Conservation (phyloP, 1,284 basidiomycete genomes). For the Dichomitus squalens region DNA sequence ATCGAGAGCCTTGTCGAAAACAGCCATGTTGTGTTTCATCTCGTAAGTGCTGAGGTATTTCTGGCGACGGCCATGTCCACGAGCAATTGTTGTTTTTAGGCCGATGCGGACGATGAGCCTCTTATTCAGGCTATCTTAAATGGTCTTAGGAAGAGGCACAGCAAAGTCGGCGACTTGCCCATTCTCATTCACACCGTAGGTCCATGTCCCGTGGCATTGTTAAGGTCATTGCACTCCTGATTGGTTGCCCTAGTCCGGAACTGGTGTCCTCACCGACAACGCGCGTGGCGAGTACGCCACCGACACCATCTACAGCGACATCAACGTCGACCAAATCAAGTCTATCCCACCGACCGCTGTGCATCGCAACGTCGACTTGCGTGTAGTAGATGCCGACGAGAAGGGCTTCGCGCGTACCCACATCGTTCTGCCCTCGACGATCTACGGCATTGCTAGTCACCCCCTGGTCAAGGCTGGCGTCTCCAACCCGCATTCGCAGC, state of each 20-base stretch:
- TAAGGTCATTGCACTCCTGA: too few relatives aligned
- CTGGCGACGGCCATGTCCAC: too few relatives aligned
- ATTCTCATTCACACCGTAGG: constrained; percentile 56
- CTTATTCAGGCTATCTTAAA: constrained; percentile 45
- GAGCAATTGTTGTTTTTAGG: constrained; percentile 40
- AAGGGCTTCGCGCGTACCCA: constrained; percentile 41
- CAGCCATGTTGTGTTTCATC: constrained; percentile 30
- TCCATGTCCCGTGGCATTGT: background rate
- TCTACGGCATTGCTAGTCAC: constrained; percentile 42
- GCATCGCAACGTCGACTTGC: constrained; percentile 38
- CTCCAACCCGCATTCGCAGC: constrained; percentile 39
- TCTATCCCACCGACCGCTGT: constrained; percentile 34
- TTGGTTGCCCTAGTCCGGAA: constrained; percentile 47
- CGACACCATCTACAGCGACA: constrained; percentile 39
- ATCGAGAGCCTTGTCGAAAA: constrained; percentile 26
- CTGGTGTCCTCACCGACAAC: constrained; percentile 36
- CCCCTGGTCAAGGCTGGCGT: constrained; percentile 39
- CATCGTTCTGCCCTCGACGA: constrained; percentile 42
- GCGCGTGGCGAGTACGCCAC: constrained; percentile 34
- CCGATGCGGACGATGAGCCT: constrained; percentile 42
- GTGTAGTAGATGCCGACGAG: constrained; percentile 36
- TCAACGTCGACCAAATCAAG: constrained; percentile 37
- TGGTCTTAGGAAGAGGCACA: constrained; percentile 46
- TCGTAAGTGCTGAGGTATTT: constrained; percentile 26
- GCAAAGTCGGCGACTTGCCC: constrained; percentile 42